Conservation (phyloP, 108 stramenopile species). For the Fragilaria crotonensis region DNA sequence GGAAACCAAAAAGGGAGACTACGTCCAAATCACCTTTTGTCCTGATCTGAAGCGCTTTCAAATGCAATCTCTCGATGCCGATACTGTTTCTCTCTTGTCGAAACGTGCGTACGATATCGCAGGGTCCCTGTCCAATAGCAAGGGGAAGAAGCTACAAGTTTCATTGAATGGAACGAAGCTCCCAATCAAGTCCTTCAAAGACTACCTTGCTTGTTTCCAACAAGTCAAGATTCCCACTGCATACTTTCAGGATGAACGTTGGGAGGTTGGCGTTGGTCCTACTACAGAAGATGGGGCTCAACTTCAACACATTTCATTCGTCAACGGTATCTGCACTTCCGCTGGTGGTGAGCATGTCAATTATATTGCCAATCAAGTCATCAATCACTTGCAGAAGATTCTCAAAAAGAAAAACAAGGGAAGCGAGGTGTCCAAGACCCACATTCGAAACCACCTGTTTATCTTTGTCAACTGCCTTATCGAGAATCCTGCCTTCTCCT, state of each 20-base stretch:
- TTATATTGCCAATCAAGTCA: slow-evolving; percentile 58
- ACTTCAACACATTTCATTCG: slow-evolving; percentile 73
- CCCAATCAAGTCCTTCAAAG: slow-evolving; percentile 86
- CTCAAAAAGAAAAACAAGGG: slow-evolving; percentile 80
- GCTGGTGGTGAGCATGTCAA: slow-evolving; percentile 88
- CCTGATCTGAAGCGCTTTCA: slow-evolving; percentile 91
- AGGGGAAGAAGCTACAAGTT: slow-evolving; percentile 84
- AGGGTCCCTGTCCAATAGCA: slow-evolving; percentile 78
- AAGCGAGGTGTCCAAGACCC: slow-evolving; percentile 46
- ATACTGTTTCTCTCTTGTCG: slow-evolving; percentile 83
- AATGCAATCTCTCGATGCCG: slow-evolving; percentile 87
- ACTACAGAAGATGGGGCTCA: slow-evolving; percentile 53
- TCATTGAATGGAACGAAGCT: slow-evolving; percentile 90
- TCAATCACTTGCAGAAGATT: slow-evolving; percentile 30
- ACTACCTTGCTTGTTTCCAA: slow-evolving; percentile 87
- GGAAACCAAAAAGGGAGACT: slow-evolving; percentile 46
- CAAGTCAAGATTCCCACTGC: slow-evolving; percentile 76
- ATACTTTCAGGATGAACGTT: slow-evolving; percentile 83
- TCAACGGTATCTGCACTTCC: slow-evolving; percentile 84
- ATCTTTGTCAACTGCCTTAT: slow-evolving; percentile 91
- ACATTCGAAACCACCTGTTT: slow-evolving; percentile 85
- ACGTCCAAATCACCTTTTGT: slow-evolving; percentile 67
- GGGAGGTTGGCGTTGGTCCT: slow-evolving; percentile 64
- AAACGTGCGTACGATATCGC: slow-evolving; percentile 99
- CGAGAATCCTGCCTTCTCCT: slow-evolving; percentile 97